phyloP scores from a whole-genome alignment of 225 moss, liverwort and hornwort species.

The Asterella californica region DNA sequence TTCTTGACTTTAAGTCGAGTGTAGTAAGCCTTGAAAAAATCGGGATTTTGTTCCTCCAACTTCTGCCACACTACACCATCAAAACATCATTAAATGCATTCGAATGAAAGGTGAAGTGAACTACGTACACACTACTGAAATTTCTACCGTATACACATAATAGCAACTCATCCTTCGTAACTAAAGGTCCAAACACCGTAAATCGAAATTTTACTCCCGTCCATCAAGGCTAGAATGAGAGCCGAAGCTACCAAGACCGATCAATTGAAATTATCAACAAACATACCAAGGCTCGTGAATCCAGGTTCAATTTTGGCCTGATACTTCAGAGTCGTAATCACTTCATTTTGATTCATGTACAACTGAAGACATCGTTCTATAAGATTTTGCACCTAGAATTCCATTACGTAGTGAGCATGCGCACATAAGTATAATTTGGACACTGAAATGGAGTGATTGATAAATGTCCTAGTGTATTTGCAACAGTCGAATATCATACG shows the following conservation, averaged over 20 bases:
- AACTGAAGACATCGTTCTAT: slow-evolving; percentile 97
- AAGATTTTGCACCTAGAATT: slow-evolving; percentile 86
- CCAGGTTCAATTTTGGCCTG: slow-evolving; percentile 99
- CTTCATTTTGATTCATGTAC: slow-evolving; percentile 98
- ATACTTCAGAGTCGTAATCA: slow-evolving; percentile 88
- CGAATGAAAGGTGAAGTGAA: not conserved
- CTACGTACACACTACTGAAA: not conserved
- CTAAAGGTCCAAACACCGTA: too few species aligned
- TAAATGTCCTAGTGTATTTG: not conserved
- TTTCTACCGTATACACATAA: not conserved
- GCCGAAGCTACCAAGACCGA: not conserved
- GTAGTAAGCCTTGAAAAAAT: slow-evolving; percentile 98
- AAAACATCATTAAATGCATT: not conserved
- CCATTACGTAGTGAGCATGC: not conserved
- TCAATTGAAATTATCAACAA: not conserved
- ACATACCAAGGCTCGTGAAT: slow-evolving; percentile 92
- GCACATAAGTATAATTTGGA: too few species aligned
- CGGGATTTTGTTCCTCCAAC: slow-evolving; percentile 95
- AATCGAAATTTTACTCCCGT: not conserved
- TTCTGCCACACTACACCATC: slow-evolving; percentile 82
- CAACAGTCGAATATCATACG: not conserved
- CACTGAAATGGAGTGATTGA: too few species aligned
- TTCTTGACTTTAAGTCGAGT: slow-evolving; percentile 96
- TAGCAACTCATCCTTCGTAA: not conserved
- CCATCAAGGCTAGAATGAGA: not conserved